These are phyloP conservation scores for Kalmanozyma brasiliensis DNA, from an alignment of 1,284 basidiomycete species.

Conservation along the genomic window DNA sequence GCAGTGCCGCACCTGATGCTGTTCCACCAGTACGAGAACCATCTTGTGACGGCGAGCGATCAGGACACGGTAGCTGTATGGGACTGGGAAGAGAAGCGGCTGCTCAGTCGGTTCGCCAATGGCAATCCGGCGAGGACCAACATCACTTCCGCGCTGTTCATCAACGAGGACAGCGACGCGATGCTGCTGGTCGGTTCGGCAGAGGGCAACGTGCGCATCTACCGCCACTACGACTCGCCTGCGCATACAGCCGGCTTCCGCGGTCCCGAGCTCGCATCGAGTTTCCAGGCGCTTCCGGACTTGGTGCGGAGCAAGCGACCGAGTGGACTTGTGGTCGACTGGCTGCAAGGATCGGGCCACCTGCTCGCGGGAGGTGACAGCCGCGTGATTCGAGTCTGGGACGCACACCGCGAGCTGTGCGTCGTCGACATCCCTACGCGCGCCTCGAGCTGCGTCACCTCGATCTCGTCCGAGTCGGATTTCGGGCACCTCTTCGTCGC, in stretches of 20 bases:
- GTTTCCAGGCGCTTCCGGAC: slow-evolving; percentile 89
- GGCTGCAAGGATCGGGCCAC: slow-evolving; percentile 89
- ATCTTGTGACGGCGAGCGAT: slow-evolving; percentile 87
- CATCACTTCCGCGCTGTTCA: slow-evolving; percentile 89
- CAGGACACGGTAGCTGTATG: slow-evolving; percentile 90
- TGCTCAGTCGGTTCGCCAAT: slow-evolving; percentile 86
- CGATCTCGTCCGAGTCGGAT: slow-evolving; percentile 82
- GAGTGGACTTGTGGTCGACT: slow-evolving; percentile 86
- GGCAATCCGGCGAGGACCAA: slow-evolving; percentile 83
- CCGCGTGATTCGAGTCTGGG: slow-evolving; percentile 89
- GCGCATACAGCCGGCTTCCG: slow-evolving; percentile 47
- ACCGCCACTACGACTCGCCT: slow-evolving; percentile 79
- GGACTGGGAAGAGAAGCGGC: slow-evolving; percentile 87
- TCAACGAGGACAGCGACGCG: slow-evolving; percentile 94
- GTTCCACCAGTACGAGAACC: slow-evolving; percentile 92
- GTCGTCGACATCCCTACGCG: slow-evolving; percentile 86
- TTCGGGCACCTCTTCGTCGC: slow-evolving; percentile 85
- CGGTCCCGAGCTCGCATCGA: slow-evolving; percentile 83
- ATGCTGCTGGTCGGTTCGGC: slow-evolving; percentile 87
- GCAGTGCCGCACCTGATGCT: slow-evolving; percentile 72
- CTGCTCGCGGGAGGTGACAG: slow-evolving; percentile 91
- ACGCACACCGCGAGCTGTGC: slow-evolving; percentile 88
- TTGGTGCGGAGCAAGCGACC: slow-evolving; percentile 78
- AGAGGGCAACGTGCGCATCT: slow-evolving; percentile 90
- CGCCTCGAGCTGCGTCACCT: slow-evolving; percentile 87